Base-by-base conservation (phyloP, 176 grass and related monocot species). In the Hordeum marinum region DNA sequence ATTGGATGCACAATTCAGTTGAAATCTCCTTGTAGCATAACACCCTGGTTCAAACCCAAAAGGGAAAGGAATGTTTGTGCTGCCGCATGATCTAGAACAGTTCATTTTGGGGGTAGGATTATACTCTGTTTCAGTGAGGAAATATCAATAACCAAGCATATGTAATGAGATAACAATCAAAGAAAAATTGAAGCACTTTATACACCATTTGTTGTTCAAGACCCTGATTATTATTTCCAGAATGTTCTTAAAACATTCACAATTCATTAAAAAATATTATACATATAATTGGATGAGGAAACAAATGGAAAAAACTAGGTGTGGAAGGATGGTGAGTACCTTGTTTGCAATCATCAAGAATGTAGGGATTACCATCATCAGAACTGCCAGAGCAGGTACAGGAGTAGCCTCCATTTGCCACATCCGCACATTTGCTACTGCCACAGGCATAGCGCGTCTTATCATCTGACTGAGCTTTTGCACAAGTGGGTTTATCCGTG, bases 21-120 rank as follows among this genome's bases (percentile, higher is more conserved):
- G 81, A 79, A 88, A 91, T 52, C 25, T 64, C 76, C 72, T 79
- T 1, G 80, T 77, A 46, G 43, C 78, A 61, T 52, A 92, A 71
- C 81, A 89, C 18, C 77, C 82, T 48, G 58, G 79, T 26, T 82
- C 85, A 5, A 92, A 21, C 40, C 86, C 82, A 55, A 82, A 92
- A 3, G 86, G 82, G 58, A 85, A 92, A 52, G 80, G 86, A 32
- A 92, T 75, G 20, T 27, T 20, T 26, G 83, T 89, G 23, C 31
- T 89, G 7, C 89, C 89, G 18, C 89, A 91, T 81, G 63, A 80
- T 77, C 37, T 76, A 80, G 81, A 62, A 50, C 85, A 88, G 34
- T 90, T 72, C 21, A 2, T 11, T 52, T 75, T 75, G 0, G 76
- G 75, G 18, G 32, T 43, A 24, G 9, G 70, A 35, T 67, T 68